These are phyloP conservation scores for Paramyrothecium sp. DNA, from an alignment of 2,329 filamentous ascomycete species.

Conservation along the genomic window DNA sequence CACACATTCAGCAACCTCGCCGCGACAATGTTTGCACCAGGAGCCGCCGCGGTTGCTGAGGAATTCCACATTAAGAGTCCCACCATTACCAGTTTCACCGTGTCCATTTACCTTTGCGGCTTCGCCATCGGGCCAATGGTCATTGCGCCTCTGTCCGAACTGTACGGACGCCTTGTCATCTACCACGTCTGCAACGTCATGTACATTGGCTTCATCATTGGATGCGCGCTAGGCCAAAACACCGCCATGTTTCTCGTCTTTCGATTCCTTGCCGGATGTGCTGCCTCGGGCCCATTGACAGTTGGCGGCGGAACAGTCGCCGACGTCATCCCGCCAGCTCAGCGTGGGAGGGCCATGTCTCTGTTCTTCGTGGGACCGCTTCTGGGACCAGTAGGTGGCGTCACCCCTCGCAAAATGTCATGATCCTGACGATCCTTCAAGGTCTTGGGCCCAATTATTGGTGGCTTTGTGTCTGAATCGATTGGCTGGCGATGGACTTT, in stretches of 20 bases:
- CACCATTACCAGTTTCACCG: constrained; percentile 24
- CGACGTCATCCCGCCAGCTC: constrained; percentile 28
- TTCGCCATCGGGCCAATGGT: constrained; percentile 48
- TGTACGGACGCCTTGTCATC: constrained; percentile 41
- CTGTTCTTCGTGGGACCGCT: constrained; percentile 55
- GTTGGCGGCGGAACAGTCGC: constrained; percentile 51
- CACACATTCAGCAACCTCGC: no score
- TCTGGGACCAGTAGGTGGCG: constrained; percentile 33
- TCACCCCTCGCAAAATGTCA: no score
- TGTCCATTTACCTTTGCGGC: constrained; percentile 50
- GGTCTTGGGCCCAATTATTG: constrained; percentile 39
- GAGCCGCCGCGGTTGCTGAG: constrained; percentile 54
- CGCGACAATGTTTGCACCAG: constrained; percentile 68
- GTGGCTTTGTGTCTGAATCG: constrained; percentile 59
- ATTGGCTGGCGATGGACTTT: constrained; percentile 61
- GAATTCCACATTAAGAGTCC: constrained; percentile 42
- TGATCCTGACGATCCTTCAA: no score
- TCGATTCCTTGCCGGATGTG: constrained; percentile 50
- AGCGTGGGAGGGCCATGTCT: constrained; percentile 43
- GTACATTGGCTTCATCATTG: constrained; percentile 36
- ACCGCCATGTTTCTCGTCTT: constrained; percentile 44
- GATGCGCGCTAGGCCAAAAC: constrained; percentile 34
- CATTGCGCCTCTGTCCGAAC: constrained; percentile 47
- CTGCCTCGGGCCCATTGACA: constrained; percentile 51
- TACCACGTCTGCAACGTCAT: constrained; percentile 40